A percentile compares a stretch with the other conserved stretches of the same genome.
These are phyloP conservation scores for Fusarium tjaetaba DNA, from an alignment of 2,329 filamentous ascomycete genomes.

Conservation along the genomic window DNA sequence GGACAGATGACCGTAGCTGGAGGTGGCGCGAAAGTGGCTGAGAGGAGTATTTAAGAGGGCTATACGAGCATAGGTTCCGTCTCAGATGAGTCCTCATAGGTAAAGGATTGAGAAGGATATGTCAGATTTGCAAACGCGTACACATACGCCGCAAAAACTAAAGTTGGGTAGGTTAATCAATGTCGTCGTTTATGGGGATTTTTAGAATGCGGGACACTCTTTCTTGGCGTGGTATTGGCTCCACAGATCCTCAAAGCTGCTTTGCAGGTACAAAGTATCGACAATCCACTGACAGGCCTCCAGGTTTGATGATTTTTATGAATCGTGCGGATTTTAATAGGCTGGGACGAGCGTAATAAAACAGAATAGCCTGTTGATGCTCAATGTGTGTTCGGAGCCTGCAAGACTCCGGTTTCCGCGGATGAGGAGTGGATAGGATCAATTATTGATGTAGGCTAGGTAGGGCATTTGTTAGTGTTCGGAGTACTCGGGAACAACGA, in stretches of 20 bases:
- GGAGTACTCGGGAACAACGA: constrained; percentile 27
- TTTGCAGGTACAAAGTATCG: constrained; percentile 1
- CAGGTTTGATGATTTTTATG: neutral
- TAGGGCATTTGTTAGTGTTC: constrained; percentile 35
- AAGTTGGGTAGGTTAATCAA: constrained; percentile 18
- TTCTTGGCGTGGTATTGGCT: constrained; percentile 33
- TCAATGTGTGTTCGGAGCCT: constrained; percentile 36
- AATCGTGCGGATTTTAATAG: constrained; percentile 9
- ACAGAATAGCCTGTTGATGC: constrained; percentile 5
- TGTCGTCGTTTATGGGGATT: constrained; percentile 35
- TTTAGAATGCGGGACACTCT: constrained; percentile 36
- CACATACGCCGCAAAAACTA: constrained; percentile 22
- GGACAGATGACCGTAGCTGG: constrained; percentile 25
- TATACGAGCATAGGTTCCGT: constrained; percentile 26
- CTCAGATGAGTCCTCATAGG: constrained; percentile 39
- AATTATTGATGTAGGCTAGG: constrained; percentile 25
- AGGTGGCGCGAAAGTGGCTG: constrained; percentile 13
- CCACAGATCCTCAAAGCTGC: constrained; percentile 21
- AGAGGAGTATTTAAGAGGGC: constrained; percentile 5
- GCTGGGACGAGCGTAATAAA: constrained; percentile 24
- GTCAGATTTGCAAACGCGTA: constrained; percentile 27
- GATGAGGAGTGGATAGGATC: constrained; percentile 23
- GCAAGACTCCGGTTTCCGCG: constrained; percentile 29
- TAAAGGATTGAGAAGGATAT: constrained; percentile 18
- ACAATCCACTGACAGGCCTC: constrained; percentile 5